Evolutionary conservation across 2,329 filamentous ascomycete genomes (phyloP), one percentile per base, ranked within the genome.

Genomic region (Botryotinia narcissicola): DNA sequence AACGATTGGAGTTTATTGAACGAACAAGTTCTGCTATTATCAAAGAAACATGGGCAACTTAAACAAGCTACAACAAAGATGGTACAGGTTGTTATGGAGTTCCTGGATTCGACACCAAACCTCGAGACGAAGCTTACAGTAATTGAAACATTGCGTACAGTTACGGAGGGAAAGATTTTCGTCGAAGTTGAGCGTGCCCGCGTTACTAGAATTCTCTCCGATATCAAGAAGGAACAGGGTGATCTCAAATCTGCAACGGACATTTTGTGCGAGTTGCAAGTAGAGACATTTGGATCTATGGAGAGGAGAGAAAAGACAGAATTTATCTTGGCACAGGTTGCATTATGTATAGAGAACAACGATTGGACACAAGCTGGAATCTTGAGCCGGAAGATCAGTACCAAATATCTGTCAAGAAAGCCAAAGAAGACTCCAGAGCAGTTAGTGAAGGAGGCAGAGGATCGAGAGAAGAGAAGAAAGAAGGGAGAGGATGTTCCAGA

Each of bases 161-260:
- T 99, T 67, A 99, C 96, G 14, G 96, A 99, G 84, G 96, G 96
- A 84, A 99, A 99, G 92, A 99, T 99, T 82, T 99, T 99, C 80
- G 95, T 99, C 79, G 96, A 99, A 86, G 96, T 99, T 71, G 96
- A 99, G 87, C 91, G 96, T 78, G 96, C 96, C 77, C 93, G 96
- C 78, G 92, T 99, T 74, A 99, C 96, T 79, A 94, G 92, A 82
- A 97, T 97, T 77, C 88, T 99, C 20, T 98, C 96, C 70, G 90
- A 98, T 83, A 98, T 99, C 87, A 98, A 98, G 88, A 98, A 97
- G 85, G 86, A 93, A 77, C 94, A 98, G 84, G 95, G 95, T 76
- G 95, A 99, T 81, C 86, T 97, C 80, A 94, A 93, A 81, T 91
- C 93, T 8, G 96, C 96, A 44, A 92, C 93, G 71, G 95, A 98